A percentile compares a stretch with the other conserved stretches of the same genome.
Evolutionary conservation across 306 rosid species (phyloP).

Genomic region (Trifolium subterraneum): DNA sequence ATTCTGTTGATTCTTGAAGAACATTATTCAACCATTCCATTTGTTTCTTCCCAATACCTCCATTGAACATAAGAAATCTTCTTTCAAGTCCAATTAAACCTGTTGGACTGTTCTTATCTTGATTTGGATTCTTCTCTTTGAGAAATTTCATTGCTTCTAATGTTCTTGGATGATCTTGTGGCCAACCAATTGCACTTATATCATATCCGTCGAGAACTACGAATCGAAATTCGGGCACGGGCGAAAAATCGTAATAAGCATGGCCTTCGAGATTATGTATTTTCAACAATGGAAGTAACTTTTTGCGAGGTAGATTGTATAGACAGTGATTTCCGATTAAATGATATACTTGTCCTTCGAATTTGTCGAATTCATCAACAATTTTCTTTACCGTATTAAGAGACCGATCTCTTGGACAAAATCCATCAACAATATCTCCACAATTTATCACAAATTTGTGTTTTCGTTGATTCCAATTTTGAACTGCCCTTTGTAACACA

Average conservation of each 20-base stretch:
- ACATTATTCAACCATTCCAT: slow-evolving; percentile 72
- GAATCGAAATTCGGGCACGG: slow-evolving; percentile 69
- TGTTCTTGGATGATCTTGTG: slow-evolving; percentile 70
- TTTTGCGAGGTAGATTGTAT: slow-evolving; percentile 82
- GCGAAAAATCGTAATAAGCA: slow-evolving; percentile 89
- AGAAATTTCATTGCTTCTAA: slow-evolving; percentile 69
- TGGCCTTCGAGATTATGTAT: slow-evolving; percentile 50
- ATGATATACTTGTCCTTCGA: slow-evolving; percentile 75
- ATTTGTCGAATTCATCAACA: slow-evolving; percentile 60
- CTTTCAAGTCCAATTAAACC: slow-evolving; percentile 75
- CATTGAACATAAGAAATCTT: slow-evolving; percentile 93
- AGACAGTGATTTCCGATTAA: slow-evolving; percentile 95
- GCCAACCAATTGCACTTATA: slow-evolving; percentile 92
- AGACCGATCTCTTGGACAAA: slow-evolving; percentile 82
- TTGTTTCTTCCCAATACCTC: slow-evolving; percentile 87
- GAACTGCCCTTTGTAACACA: slow-evolving; percentile 76
- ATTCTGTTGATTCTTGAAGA: slow-evolving; percentile 69
- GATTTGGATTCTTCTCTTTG: slow-evolving; percentile 72
- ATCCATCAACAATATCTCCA: slow-evolving; percentile 93
- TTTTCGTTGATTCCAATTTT: slow-evolving; percentile 66
- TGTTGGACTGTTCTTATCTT: slow-evolving; percentile 79
- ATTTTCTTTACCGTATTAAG: slow-evolving; percentile 60
- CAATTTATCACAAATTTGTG: slow-evolving; percentile 73
- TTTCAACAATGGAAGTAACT: slow-evolving; percentile 76
- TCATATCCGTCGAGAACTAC: slow-evolving; percentile 87